Conservation (phyloP, 331 rosid species). For the Quercus phellos region DNA sequence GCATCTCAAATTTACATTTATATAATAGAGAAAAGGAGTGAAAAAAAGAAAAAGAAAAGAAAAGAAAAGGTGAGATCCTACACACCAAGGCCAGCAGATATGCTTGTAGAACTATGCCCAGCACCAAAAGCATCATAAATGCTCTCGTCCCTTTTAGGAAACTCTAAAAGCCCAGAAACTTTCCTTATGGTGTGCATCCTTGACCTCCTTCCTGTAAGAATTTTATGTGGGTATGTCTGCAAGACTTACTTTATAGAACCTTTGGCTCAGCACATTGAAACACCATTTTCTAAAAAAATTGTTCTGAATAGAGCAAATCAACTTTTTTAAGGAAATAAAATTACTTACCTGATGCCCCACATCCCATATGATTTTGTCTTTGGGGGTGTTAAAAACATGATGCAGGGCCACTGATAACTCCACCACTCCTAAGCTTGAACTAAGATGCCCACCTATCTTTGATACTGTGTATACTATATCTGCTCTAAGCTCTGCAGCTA, state of each 20-base stretch:
- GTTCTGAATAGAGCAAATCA: background rate
- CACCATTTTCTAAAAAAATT: background rate
- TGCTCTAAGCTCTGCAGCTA: conserved; percentile 76
- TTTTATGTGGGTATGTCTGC: conserved; percentile 90
- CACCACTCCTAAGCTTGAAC: conserved; percentile 88
- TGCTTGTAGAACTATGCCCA: conserved; percentile 91
- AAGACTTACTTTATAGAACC: conserved; percentile 21
- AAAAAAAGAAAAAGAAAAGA: too few species aligned
- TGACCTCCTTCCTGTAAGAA: conserved; percentile 86
- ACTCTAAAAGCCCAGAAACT: conserved; percentile 83
- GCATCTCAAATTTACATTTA: background rate
- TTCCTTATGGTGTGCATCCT: conserved; percentile 73
- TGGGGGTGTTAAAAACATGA: conserved; percentile 78
- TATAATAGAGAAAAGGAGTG: background rate
- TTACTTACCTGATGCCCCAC: conserved; percentile 81
- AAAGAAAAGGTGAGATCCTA: background rate
- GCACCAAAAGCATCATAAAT: conserved; percentile 83
- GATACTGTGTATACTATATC: conserved; percentile 67
- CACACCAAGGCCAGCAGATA: conserved; percentile 91
- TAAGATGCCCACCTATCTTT: conserved; percentile 80
- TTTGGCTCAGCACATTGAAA: background rate
- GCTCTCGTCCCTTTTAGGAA: conserved; percentile 88
- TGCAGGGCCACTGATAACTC: conserved; percentile 79
- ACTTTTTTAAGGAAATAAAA: conserved; percentile 7
- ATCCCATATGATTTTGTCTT: conserved; percentile 90